phyloP scores from a whole-genome alignment of 768 basidiomycete genomes.

The Mycena filopes region DNA sequence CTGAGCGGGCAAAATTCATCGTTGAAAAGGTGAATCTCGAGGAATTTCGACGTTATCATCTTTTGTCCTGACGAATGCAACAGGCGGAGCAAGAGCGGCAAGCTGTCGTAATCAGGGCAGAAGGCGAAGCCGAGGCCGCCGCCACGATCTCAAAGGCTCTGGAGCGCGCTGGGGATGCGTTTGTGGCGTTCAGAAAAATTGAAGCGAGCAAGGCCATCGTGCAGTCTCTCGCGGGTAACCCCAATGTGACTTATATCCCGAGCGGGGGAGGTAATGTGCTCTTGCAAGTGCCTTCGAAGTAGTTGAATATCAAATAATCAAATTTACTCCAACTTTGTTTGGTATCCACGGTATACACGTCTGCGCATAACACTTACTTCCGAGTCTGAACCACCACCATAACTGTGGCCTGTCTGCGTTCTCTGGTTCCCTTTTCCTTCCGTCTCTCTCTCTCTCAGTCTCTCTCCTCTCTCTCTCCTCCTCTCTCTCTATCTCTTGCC shows the following conservation, averaged over 20 bases:
- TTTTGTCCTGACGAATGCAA: slow-evolving; percentile 29
- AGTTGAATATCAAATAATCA: background rate
- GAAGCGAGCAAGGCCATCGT: slow-evolving; percentile 99
- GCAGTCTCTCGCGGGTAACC: slow-evolving; percentile 78
- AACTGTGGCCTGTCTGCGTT: slow-evolving; percentile 46
- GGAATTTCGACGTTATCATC: background rate
- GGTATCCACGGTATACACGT: too few species aligned
- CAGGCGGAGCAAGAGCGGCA: slow-evolving; percentile 99
- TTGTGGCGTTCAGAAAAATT: slow-evolving; percentile 94
- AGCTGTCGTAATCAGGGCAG: slow-evolving; percentile 96
- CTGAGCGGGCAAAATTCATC: slow-evolving; percentile 98
- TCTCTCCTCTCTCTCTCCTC: slow-evolving; percentile 48
- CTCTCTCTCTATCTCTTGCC: slow-evolving; percentile 51
- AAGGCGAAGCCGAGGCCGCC: slow-evolving; percentile 98
- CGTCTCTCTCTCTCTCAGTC: slow-evolving; percentile 50
- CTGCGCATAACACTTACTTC: too few species aligned
- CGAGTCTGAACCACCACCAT: slow-evolving; percentile 32
- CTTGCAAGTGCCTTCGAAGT: slow-evolving; percentile 72
- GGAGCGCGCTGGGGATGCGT: slow-evolving; percentile 95
- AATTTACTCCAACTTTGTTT: background rate
- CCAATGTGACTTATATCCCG: slow-evolving; percentile 92
- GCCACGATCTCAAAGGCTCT: slow-evolving; percentile 90
- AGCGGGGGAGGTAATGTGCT: slow-evolving; percentile 83
- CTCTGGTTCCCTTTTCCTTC: slow-evolving; percentile 58
- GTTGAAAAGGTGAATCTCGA: slow-evolving; percentile 85